Percentiles rank a stretch among this genome's conserved stretches.
Conservation (phyloP, 768 basidiomycete genomes). For the Strobilomyces echinocephalus region DNA sequence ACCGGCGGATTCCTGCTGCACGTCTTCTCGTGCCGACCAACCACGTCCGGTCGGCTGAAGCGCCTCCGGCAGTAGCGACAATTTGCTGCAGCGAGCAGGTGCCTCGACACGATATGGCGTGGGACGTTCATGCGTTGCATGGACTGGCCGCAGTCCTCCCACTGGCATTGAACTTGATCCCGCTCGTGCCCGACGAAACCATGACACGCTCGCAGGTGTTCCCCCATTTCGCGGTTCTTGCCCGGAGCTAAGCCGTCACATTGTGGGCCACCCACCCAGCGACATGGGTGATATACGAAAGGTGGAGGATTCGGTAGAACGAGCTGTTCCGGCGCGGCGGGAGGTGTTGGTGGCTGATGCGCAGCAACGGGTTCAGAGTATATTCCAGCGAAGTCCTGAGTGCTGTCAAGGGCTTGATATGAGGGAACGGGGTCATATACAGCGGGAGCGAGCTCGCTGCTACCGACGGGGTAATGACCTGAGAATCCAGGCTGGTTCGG, state of each 20-base stretch:
- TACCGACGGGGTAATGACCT: not conserved
- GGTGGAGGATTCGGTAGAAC: not conserved
- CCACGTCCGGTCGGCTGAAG: conserved; percentile 27
- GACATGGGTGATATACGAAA: conserved; percentile 15
- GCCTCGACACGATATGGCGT: conserved; percentile 27
- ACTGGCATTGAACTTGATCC: conserved; percentile 21
- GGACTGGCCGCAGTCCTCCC: conserved; percentile 19
- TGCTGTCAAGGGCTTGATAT: not conserved
- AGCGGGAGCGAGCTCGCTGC: not conserved
- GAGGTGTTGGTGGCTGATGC: conserved; percentile 15
- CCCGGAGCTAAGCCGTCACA: conserved; percentile 25
- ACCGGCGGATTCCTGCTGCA: conserved; percentile 4
- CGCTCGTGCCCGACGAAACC: conserved; percentile 26
- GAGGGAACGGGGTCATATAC: not conserved
- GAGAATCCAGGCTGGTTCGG: not conserved
- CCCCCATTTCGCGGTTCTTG: conserved; percentile 29
- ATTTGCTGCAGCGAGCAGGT: conserved; percentile 21
- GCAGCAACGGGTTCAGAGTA: not conserved
- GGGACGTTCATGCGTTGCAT: conserved; percentile 30
- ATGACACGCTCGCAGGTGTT: conserved; percentile 20
- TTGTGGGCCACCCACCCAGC: conserved; percentile 21
- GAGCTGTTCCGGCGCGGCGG: conserved; percentile 7
- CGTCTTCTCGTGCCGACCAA: conserved; percentile 23
- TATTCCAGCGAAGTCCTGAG: not conserved
- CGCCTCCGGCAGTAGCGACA: conserved; percentile 22